Evolutionary conservation across 371 early-diverging fungal genomes (phyloP).

Genomic region (Dentiscutata heterogama): DNA sequence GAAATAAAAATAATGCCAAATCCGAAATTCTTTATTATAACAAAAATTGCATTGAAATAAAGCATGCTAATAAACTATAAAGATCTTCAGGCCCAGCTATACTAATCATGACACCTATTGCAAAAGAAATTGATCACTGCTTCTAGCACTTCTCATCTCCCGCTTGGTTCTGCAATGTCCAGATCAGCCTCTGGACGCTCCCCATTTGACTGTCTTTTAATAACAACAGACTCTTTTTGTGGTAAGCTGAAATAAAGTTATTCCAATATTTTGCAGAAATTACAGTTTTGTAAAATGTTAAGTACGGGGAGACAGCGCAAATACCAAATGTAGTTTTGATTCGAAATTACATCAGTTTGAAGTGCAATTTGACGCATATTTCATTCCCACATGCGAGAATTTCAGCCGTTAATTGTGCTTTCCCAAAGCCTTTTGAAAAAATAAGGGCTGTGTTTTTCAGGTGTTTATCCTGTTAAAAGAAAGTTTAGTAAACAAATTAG

Average conservation of each 20-base stretch:
- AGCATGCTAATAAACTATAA: conserved; percentile 36
- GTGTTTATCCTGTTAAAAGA: conserved; percentile 41
- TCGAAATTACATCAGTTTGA: not conserved
- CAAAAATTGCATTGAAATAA: not conserved
- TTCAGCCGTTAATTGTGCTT: conserved; percentile 34
- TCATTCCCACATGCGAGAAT: conserved; percentile 27
- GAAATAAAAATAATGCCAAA: conserved; percentile 9
- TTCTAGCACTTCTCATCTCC: conserved; percentile 31
- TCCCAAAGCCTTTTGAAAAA: conserved; percentile 13
- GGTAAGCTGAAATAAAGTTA: conserved; percentile 25
- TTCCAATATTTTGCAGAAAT: conserved; percentile 35
- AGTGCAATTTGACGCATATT: conserved; percentile 19
- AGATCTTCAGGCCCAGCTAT: conserved; percentile 11
- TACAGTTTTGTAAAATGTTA: conserved; percentile 39
- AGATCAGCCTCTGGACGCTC: conserved; percentile 28
- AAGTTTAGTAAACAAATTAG: conserved; percentile 35
- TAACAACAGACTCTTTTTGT: conserved; percentile 29
- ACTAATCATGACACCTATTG: conserved; percentile 13
- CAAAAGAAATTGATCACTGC: conserved; percentile 6
- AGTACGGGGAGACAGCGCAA: conserved; percentile 26
- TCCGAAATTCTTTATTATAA: not conserved
- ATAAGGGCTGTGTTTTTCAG: conserved; percentile 13
- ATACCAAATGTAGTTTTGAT: conserved; percentile 38
- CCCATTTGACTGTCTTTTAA: conserved; percentile 29
- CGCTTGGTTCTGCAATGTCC: conserved; percentile 38